Evolutionary conservation across 169 alveolate genomes (phyloP).

Genomic region (Theileria equi): DNA sequence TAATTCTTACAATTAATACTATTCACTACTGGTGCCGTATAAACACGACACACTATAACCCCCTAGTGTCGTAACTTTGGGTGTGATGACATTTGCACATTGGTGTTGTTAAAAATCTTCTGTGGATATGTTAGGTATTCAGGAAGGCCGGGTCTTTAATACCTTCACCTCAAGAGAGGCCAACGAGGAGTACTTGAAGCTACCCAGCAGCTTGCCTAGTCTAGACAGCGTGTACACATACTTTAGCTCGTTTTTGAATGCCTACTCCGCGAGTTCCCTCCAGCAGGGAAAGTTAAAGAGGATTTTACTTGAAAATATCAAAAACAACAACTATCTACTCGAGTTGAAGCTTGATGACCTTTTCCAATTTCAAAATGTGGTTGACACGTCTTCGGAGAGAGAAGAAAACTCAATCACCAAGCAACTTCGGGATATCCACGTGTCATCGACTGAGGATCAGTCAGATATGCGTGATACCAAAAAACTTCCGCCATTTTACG

Average conservation of each 20-base stretch:
- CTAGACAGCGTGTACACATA: slow-evolving; percentile 70
- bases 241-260: slow-evolving; percentile 67
- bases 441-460: slow-evolving; percentile 25
- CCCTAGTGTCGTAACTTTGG: neutral
- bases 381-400: slow-evolving; percentile 64
- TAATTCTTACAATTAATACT: too few species aligned
- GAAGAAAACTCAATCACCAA: slow-evolving; percentile 58
- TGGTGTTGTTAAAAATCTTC: neutral
- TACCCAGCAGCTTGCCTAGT: slow-evolving; percentile 71
- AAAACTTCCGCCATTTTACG: slow-evolving; percentile 64
- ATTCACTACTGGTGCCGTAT: too few species aligned
- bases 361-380: slow-evolving; percentile 71
- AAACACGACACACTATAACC: slow-evolving; percentile 27
- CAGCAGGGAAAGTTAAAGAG: slow-evolving; percentile 76
- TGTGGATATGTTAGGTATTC: slow-evolving; percentile 52
- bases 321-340: slow-evolving; percentile 70
- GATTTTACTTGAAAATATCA: slow-evolving; percentile 68
- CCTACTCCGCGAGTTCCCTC: slow-evolving; percentile 71
- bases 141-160: slow-evolving; percentile 75
- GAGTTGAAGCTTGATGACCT: slow-evolving; percentile 75
- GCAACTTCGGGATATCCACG: slow-evolving; percentile 35
- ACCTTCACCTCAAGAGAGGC: slow-evolving; percentile 46
- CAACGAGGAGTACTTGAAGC: slow-evolving; percentile 55
- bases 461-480: neutral
- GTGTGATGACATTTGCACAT: neutral